Evolutionary conservation across 2,329 filamentous ascomycete species (phyloP).

Genomic region (Neofusicoccum kwambonambiense): DNA sequence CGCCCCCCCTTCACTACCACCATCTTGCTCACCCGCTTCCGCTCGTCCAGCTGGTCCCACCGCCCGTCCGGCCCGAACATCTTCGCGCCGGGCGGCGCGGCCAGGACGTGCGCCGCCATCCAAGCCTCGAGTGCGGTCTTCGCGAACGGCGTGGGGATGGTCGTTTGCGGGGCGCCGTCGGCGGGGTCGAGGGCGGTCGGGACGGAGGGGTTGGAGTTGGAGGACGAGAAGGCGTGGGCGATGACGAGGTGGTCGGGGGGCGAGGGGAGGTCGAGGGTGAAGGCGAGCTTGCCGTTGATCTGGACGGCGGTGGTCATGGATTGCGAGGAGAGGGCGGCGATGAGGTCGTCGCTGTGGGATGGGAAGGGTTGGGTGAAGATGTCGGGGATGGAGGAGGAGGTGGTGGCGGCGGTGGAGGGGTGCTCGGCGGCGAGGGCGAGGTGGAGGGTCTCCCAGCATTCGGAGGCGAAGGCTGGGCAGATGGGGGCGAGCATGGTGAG

Average conservation of each 20-base stretch:
- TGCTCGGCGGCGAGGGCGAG: conserved; percentile 27
- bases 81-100: conserved; percentile 58
- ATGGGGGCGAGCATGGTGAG: conserved; percentile 76
- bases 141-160: conserved; percentile 23
- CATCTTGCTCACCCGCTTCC: conserved; percentile 55
- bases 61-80: conserved; percentile 51
- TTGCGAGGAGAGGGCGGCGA: conserved; percentile 51
- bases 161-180: neutral
- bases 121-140: conserved; percentile 54
- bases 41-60: neutral
- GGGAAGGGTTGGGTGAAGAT: conserved; percentile 60
- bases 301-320: conserved; percentile 65
- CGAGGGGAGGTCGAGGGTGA: conserved; percentile 47
- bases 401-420: conserved; percentile 11
- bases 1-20: conserved; percentile 67
- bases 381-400: conserved; percentile 21
- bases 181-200: neutral
- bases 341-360: conserved; percentile 46
- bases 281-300: conserved; percentile 75
- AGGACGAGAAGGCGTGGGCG: conserved; percentile 63
- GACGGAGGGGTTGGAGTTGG: conserved; percentile 35
- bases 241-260: conserved; percentile 53
- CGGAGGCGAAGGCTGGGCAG: conserved; percentile 75
- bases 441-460: conserved; percentile 68
- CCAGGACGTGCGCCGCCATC: conserved; percentile 61